These are phyloP conservation scores for Colletotrichum truncatum DNA, from an alignment of 2,329 filamentous ascomycete species.

Conservation along the genomic window DNA sequence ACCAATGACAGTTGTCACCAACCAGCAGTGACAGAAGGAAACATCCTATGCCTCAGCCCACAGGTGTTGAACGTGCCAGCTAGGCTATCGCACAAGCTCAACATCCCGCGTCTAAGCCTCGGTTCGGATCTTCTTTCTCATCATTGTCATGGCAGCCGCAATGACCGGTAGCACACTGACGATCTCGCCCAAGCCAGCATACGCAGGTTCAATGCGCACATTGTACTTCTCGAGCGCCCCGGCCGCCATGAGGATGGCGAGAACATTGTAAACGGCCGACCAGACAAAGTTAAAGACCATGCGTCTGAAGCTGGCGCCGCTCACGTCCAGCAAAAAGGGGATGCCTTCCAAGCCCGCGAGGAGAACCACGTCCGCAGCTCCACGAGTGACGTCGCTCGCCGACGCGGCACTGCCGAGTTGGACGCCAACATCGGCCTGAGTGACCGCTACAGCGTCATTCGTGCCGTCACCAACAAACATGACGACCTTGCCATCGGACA, in stretches of 20 bases:
- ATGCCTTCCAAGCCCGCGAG: conserved; percentile 61
- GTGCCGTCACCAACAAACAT: conserved; percentile 72
- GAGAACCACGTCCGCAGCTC: conserved; percentile 67
- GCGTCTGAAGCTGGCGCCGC: conserved; percentile 44
- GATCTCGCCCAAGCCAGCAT: conserved; percentile 71
- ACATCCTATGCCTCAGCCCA: not conserved
- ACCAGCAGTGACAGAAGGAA: not conserved
- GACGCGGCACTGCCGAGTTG: conserved; percentile 58
- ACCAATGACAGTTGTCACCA: not conserved
- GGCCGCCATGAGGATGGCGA: conserved; percentile 67
- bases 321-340: conserved; percentile 59
- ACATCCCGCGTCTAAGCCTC: not conserved
- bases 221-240: conserved; percentile 61
- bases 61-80: conserved; percentile 19
- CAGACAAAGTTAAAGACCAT: conserved; percentile 71
- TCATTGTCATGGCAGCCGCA: conserved; percentile 39
- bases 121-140: conserved; percentile 27
- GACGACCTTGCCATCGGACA: conserved; percentile 43
- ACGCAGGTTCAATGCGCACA: conserved; percentile 56
- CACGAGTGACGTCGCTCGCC: conserved; percentile 62
- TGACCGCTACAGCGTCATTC: conserved; percentile 70
- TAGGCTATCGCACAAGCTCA: not conserved
- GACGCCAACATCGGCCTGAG: conserved; percentile 68
- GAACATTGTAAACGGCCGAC: conserved; percentile 69
- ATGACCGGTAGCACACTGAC: conserved; percentile 73